Evolutionary conservation across 2,329 filamentous ascomycete species (phyloP).

Genomic region (Pestalotiopsis sp.): DNA sequence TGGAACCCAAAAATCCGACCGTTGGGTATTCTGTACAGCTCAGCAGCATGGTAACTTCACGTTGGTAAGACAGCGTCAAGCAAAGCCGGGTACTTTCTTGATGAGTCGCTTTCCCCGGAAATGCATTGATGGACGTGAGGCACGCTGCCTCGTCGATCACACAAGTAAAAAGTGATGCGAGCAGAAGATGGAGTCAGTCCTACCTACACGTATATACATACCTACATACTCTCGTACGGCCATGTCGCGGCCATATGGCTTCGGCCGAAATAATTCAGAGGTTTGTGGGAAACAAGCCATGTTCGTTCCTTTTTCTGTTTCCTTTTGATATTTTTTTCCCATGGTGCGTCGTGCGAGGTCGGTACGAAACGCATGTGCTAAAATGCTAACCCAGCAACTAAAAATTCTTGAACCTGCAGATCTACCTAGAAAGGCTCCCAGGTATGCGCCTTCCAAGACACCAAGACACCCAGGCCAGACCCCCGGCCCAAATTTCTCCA

Average conservation of each 20-base stretch:
- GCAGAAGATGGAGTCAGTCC: background rate
- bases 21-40: background rate
- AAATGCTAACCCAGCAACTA: background rate
- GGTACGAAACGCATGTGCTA: no score
- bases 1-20: background rate
- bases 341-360: no score
- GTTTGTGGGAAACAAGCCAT: no score
- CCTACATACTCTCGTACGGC: background rate
- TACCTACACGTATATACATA: background rate
- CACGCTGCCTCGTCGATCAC: background rate
- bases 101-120: background rate
- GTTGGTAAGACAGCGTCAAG: background rate
- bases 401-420: slow-evolving; percentile 12
- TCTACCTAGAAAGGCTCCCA: slow-evolving; percentile 18
- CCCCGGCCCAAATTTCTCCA: background rate
- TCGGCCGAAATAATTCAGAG: background rate
- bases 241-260: background rate
- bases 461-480: background rate
- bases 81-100: background rate
- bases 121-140: background rate
- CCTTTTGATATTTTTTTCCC: no score
- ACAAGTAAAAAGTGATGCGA: background rate
- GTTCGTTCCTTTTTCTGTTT: no score
- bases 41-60: background rate
- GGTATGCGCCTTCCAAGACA: background rate